These are phyloP conservation scores for Pleurotus cornucopiae DNA, from an alignment of 768 basidiomycete species.

Conservation along the genomic window DNA sequence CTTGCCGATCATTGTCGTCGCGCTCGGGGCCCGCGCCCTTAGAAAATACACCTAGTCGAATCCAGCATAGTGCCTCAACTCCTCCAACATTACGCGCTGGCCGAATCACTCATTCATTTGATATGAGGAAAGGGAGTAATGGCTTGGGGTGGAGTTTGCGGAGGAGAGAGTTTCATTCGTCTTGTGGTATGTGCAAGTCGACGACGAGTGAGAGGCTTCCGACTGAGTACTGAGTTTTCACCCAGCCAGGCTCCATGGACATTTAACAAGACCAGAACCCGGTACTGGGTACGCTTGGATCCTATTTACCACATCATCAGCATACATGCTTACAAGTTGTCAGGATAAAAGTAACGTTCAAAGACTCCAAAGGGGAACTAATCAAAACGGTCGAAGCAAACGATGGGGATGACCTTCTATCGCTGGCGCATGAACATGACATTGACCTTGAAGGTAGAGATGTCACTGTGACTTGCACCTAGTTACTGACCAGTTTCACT, in stretches of 20 bases:
- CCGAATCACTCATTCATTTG: background rate
- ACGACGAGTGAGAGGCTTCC: background rate
- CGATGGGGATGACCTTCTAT: slow-evolving; percentile 90
- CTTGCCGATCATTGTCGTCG: background rate
- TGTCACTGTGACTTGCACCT: background rate
- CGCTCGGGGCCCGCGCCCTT: background rate
- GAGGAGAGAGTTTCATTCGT: background rate
- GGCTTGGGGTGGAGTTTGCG: background rate
- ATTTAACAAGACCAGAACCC: slow-evolving; percentile 53
- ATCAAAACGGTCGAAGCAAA: slow-evolving; percentile 88
- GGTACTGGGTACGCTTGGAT: slow-evolving; percentile 57
- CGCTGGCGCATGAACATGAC: slow-evolving; percentile 91
- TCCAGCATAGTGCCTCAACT: background rate
- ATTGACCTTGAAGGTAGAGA: slow-evolving; percentile 88
- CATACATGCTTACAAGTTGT: background rate
- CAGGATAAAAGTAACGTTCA: slow-evolving; percentile 88
- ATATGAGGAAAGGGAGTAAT: background rate
- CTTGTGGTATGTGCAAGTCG: background rate
- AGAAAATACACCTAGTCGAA: too few relatives aligned
- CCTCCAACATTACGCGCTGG: background rate
- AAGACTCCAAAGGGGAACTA: slow-evolving; percentile 79
- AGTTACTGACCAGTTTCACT: background rate
- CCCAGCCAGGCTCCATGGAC: slow-evolving; percentile 38
- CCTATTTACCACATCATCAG: slow-evolving; percentile 6
- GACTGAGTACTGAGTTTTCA: too few relatives aligned